Conservation (phyloP, 495 filamentous ascomycete genomes). For the Trichoderma reesei region DNA sequence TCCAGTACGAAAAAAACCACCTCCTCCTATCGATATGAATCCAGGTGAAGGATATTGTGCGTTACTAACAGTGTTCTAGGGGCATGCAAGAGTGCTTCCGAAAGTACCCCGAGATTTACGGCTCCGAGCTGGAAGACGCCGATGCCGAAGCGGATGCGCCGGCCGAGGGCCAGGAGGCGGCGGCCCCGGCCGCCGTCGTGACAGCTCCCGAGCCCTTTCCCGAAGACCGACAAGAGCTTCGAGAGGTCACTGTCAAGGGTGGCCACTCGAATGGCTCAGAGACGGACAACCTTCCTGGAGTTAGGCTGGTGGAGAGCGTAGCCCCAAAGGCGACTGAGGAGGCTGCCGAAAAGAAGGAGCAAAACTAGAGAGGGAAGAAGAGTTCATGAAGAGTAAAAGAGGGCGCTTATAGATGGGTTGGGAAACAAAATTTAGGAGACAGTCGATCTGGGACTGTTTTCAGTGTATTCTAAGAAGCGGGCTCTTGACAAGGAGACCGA, state of each 20-base stretch:
- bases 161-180: constrained; percentile 22
- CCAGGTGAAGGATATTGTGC: not conserved
- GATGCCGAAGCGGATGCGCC: constrained; percentile 36
- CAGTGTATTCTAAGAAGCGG: not conserved
- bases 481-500: not conserved
- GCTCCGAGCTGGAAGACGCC: constrained; percentile 77
- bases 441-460: not conserved
- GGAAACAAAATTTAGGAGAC: not conserved
- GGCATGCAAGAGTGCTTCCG: constrained; percentile 97
- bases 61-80: constrained; percentile 36
- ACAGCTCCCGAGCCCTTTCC: not conserved
- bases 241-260: not conserved
- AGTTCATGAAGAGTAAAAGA: not conserved
- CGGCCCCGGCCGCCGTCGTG: not conserved
- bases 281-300: constrained; percentile 1
- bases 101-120: constrained; percentile 82
- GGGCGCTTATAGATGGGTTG: not conserved
- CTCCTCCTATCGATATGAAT: not conserved
- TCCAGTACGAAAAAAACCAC: constrained; percentile 66
- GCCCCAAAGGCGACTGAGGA: not conserved
- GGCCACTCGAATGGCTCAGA: not conserved
- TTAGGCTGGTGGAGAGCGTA: not conserved
- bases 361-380: not conserved
- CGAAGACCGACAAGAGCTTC: not conserved
- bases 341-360: not conserved